Conservation (phyloP, 2,329 filamentous ascomycete species). For the Purpureocillium lavendulum region DNA sequence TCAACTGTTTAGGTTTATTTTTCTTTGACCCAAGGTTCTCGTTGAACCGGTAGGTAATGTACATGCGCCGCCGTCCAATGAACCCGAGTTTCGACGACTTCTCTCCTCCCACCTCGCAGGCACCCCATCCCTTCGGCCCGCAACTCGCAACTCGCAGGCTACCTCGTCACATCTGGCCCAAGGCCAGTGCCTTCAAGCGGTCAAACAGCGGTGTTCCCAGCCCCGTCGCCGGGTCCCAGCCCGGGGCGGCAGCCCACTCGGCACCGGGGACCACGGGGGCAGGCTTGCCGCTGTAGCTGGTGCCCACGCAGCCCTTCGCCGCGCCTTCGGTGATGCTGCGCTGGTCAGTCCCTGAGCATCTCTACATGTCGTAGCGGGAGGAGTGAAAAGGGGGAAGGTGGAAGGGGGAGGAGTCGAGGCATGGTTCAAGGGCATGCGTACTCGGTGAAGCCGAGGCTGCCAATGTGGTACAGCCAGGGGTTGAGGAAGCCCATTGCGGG, state of each 20-base stretch:
- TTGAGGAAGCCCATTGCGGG: conserved; percentile 51
- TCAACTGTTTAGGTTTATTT: no score
- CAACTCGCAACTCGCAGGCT: no score
- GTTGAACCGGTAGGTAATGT: no score
- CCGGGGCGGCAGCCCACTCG: conserved; percentile 6
- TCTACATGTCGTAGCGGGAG: background rate
- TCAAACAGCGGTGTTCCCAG: conserved; percentile 9
- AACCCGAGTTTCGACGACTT: no score
- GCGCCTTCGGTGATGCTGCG: conserved; percentile 25
- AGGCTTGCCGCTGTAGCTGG: conserved; percentile 12
- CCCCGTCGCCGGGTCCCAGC: conserved; percentile 10
- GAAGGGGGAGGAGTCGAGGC: no score
- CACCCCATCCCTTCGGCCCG: no score
- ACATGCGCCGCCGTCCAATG: no score
- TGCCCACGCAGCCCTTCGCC: conserved; percentile 21
- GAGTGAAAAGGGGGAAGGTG: no score
- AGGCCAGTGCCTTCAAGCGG: conserved; percentile 2
- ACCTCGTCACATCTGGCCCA: no score
- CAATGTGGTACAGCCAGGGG: conserved; percentile 46
- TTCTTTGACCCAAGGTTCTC: no score
- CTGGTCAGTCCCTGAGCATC: background rate
- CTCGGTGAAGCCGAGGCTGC: conserved; percentile 24
- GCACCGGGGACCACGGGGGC: conserved; percentile 6
- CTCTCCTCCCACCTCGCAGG: no score
- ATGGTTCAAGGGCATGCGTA: conserved; percentile 10